phyloP scores from a whole-genome alignment of 1,139 yeast genomes.

The Yamadazyma oceani region DNA sequence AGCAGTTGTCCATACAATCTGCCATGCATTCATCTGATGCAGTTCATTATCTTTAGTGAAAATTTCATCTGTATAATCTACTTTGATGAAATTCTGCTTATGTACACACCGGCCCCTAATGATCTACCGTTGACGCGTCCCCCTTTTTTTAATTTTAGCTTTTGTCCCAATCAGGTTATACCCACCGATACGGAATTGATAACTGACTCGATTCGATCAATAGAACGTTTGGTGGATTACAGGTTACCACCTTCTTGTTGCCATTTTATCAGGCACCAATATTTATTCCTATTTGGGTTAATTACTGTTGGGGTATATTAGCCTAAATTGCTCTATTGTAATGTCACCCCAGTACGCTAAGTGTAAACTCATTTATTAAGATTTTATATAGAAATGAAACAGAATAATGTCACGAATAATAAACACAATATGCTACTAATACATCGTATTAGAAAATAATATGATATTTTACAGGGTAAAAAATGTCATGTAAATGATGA shows the following conservation, averaged over 20 bases:
- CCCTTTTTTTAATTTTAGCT: not conserved
- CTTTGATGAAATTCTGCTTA: not conserved
- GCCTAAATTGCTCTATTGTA: constrained; percentile 1
- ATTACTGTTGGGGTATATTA: not conserved
- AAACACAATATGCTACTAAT: constrained; percentile 2
- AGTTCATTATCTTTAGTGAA: not conserved
- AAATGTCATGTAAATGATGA: constrained; percentile 1
- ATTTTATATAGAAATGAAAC: constrained; percentile 1
- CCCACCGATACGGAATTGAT: too few relatives aligned
- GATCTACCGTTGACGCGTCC: not conserved
- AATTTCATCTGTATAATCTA: constrained; percentile 2
- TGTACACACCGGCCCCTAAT: too few relatives aligned
- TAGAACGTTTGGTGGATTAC: not conserved
- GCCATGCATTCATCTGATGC: too few relatives aligned
- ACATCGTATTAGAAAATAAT: constrained; percentile 3
- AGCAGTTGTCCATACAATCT: too few relatives aligned
- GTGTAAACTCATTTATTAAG: not conserved
- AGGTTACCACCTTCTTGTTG: not conserved
- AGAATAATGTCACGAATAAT: not conserved
- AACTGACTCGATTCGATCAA: too few relatives aligned
- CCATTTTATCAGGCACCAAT: not conserved
- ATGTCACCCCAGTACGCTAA: not conserved
- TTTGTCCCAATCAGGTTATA: too few relatives aligned
- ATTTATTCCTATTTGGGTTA: constrained; percentile 1
- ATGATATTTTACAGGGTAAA: not conserved